phyloP scores from a whole-genome alignment of 176 grass and related monocot species.

The Triticum aestivum region DNA sequence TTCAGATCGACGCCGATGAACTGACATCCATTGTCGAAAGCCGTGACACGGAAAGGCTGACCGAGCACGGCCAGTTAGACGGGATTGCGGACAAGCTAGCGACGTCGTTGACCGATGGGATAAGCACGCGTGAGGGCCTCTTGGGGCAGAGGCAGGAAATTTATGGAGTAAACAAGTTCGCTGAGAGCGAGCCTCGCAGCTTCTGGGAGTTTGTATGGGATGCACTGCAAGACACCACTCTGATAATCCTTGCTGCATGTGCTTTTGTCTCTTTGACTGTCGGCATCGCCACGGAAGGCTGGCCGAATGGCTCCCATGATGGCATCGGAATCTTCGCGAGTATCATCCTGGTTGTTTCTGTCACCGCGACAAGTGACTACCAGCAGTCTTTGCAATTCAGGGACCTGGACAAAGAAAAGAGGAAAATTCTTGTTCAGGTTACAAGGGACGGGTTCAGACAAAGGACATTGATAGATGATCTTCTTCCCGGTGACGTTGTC shows the following conservation, averaged over 20 bases:
- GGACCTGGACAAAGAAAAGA: constrained; percentile 75
- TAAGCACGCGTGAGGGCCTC: constrained; percentile 22
- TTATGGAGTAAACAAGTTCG: constrained; percentile 66
- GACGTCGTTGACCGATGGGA: constrained; percentile 46
- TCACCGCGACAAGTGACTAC: constrained; percentile 65
- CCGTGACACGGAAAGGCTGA: constrained; percentile 44
- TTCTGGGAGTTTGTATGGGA: constrained; percentile 76
- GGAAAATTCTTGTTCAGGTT: constrained; percentile 64
- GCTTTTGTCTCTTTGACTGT: constrained; percentile 62
- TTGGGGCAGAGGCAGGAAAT: constrained; percentile 42
- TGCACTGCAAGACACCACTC: constrained; percentile 50
- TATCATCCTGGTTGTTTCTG: constrained; percentile 65
- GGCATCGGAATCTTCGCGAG: constrained; percentile 64
- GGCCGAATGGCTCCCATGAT: constrained; percentile 59
- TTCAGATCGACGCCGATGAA: constrained; percentile 53
- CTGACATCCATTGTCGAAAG: constrained; percentile 51
- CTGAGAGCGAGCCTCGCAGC: constrained; percentile 34
- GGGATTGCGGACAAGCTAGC: constrained; percentile 47
- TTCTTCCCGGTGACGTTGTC: constrained; percentile 65
- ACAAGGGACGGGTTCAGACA: constrained; percentile 53
- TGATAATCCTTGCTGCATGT: constrained; percentile 61
- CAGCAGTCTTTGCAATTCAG: constrained; percentile 70
- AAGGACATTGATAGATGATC: constrained; percentile 54
- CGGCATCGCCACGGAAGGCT: constrained; percentile 50
- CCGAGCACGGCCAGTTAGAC: constrained; percentile 29